These are phyloP conservation scores for Sugiyamaella smithiae DNA, from an alignment of 805 yeast genomes.

Conservation along the genomic window DNA sequence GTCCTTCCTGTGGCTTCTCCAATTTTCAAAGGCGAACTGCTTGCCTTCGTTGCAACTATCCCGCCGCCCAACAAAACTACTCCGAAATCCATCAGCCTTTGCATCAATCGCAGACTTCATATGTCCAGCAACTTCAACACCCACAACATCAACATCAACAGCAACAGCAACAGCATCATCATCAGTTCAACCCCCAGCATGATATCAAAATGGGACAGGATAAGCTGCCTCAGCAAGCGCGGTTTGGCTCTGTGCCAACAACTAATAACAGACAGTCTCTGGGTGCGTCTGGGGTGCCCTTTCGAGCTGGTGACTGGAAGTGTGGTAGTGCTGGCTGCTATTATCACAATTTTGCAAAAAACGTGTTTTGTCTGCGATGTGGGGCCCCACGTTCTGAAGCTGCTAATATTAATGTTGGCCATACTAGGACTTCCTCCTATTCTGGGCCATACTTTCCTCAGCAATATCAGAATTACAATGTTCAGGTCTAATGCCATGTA, in stretches of 20 bases:
- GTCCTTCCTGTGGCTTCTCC: slow-evolving; percentile 93
- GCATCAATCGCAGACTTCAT: background rate
- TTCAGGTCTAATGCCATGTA: background rate
- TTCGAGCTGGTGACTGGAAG: slow-evolving; percentile 97
- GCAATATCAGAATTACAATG: background rate
- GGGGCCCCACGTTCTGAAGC: slow-evolving; percentile 53
- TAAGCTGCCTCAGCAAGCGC: background rate
- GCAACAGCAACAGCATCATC: slow-evolving; percentile 14
- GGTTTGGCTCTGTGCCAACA: background rate
- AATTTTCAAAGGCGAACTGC: slow-evolving; percentile 93
- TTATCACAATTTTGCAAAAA: slow-evolving; percentile 91
- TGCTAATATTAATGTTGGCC: background rate
- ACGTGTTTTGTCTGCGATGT: slow-evolving; percentile 81
- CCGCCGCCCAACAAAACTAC: slow-evolving; percentile 31
- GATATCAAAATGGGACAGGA: background rate
- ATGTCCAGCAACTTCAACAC: background rate
- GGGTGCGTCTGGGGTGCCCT: slow-evolving; percentile 55
- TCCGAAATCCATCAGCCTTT: background rate
- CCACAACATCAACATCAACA: slow-evolving; percentile 18
- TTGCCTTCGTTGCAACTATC: slow-evolving; percentile 89
- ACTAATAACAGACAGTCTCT: background rate
- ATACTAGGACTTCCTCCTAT: background rate
- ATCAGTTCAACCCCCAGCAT: slow-evolving; percentile 9
- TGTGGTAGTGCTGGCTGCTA: slow-evolving; percentile 74
- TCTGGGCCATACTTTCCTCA: background rate